These are phyloP conservation scores for Candida andamanensis DNA, from an alignment of 805 yeast genomes.

Conservation along the genomic window DNA sequence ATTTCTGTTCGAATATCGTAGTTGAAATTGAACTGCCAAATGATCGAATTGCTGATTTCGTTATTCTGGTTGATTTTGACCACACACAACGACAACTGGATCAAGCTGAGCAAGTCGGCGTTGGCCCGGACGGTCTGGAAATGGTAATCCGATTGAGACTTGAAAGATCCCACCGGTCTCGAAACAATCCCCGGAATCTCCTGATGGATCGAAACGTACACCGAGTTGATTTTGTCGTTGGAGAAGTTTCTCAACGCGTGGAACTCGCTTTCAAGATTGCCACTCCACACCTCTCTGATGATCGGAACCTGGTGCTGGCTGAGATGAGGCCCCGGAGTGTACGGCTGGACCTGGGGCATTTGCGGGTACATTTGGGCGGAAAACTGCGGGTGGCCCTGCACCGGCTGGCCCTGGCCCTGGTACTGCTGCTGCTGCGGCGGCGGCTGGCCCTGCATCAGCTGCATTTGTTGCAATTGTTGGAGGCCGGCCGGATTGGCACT, in stretches of 20 bases:
- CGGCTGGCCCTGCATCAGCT: slow-evolving; percentile 16
- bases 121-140: slow-evolving; percentile 92
- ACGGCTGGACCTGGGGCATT: slow-evolving; percentile 13
- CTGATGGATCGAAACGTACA: slow-evolving; percentile 68
- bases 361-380: slow-evolving; percentile 12
- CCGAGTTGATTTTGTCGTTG: slow-evolving; percentile 41
- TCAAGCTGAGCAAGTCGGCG: slow-evolving; percentile 77
- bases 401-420: slow-evolving; percentile 16
- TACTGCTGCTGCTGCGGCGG: slow-evolving; percentile 15
- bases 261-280: slow-evolving; percentile 64
- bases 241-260: slow-evolving; percentile 54
- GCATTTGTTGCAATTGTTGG: slow-evolving; percentile 25
- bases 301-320: slow-evolving; percentile 41
- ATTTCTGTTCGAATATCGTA: slow-evolving; percentile 75
- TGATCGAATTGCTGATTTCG: slow-evolving; percentile 62
- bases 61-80: slow-evolving; percentile 29
- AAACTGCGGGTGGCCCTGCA: slow-evolving; percentile 6
- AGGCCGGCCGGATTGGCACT: slow-evolving; percentile 22
- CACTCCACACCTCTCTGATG: slow-evolving; percentile 70
- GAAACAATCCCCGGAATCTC: slow-evolving; percentile 97
- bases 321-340: slow-evolving; percentile 1
- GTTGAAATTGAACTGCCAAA: slow-evolving; percentile 96
- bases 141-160: slow-evolving; percentile 86
- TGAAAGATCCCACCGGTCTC: slow-evolving; percentile 90
- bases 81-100: slow-evolving; percentile 58